A percentile compares a stretch with the other conserved stretches of the same genome.
These are phyloP conservation scores for Rhodotorula sp. DNA, from an alignment of 1,284 basidiomycete species.

Conservation along the genomic window DNA sequence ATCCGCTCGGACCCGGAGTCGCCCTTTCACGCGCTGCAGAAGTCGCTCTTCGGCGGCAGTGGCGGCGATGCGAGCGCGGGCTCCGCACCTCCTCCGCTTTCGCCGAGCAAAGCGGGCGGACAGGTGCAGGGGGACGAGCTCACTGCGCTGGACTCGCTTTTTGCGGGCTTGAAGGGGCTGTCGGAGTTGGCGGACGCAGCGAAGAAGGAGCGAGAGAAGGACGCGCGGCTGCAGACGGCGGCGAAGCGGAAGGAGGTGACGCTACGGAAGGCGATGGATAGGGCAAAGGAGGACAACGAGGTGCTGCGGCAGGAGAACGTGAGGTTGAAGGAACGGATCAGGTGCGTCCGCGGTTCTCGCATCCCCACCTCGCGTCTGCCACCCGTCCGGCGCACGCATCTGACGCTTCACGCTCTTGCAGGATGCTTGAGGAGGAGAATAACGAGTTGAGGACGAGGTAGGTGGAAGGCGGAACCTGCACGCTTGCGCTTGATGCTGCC, in stretches of 20 bases:
- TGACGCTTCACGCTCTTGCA: background rate
- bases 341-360: background rate
- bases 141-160: slow-evolving; percentile 3
- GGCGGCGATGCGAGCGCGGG: background rate
- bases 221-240: slow-evolving; percentile 11
- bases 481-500: too few species aligned
- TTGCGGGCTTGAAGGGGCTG: background rate
- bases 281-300: slow-evolving; percentile 5
- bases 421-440: slow-evolving; percentile 18
- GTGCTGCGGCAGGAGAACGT: slow-evolving; percentile 2
- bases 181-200: background rate
- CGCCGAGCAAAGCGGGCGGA: background rate
- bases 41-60: slow-evolving; percentile 9
- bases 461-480: background rate
- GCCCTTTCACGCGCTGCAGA: slow-evolving; percentile 25
- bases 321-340: slow-evolving; percentile 10
- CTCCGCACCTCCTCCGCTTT: background rate
- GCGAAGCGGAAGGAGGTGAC: slow-evolving; percentile 21
- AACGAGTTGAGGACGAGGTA: slow-evolving; percentile 13
- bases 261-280: background rate
- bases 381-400: too few species aligned
- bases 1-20: slow-evolving; percentile 27
- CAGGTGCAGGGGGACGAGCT: background rate
- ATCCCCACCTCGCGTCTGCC: background rate
- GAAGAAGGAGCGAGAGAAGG: slow-evolving; percentile 16